Conservation (phyloP, 2,329 filamentous ascomycete genomes). For the Trichophyton mentagrophytes region DNA sequence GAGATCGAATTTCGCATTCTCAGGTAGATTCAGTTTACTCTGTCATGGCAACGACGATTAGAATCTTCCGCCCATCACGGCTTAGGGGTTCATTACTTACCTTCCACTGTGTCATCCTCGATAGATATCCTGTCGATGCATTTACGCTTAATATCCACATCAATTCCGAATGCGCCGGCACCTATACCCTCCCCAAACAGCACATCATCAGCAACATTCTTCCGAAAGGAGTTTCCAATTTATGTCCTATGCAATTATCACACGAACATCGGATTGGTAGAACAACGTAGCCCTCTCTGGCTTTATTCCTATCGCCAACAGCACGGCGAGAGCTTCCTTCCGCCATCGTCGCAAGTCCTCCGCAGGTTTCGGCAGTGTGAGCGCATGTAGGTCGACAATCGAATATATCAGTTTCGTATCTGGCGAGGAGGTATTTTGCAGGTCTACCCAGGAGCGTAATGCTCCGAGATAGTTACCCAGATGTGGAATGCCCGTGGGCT, state of each 20-base stretch:
- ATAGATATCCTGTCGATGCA: constrained; percentile 84
- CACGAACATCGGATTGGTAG: constrained; percentile 59
- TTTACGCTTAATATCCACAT: constrained; percentile 96
- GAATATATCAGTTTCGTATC: constrained; percentile 62
- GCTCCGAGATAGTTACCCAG: constrained; percentile 92
- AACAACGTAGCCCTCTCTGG: constrained; percentile 68
- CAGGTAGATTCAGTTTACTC: constrained; percentile 59
- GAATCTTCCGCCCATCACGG: too few relatives aligned
- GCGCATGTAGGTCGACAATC: constrained; percentile 85
- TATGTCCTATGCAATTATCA: background rate
- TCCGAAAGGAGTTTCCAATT: background rate
- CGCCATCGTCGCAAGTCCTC: constrained; percentile 50
- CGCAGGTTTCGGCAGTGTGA: constrained; percentile 63
- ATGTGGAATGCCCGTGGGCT: constrained; percentile 88
- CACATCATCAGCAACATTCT: background rate
- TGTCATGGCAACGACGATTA: constrained; percentile 21
- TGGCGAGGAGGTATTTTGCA: constrained; percentile 48
- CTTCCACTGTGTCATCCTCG: constrained; percentile 99
- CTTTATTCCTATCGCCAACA: constrained; percentile 74
- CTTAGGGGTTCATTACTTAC: constrained; percentile 33
- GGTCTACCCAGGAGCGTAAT: constrained; percentile 67
- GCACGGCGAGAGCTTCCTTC: constrained; percentile 61
- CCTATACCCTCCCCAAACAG: constrained; percentile 31
- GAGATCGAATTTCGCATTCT: constrained; percentile 47
- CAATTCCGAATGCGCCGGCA: constrained; percentile 69